Conservation (phyloP, 495 filamentous ascomycete genomes). For the Penicillium manginii region DNA sequence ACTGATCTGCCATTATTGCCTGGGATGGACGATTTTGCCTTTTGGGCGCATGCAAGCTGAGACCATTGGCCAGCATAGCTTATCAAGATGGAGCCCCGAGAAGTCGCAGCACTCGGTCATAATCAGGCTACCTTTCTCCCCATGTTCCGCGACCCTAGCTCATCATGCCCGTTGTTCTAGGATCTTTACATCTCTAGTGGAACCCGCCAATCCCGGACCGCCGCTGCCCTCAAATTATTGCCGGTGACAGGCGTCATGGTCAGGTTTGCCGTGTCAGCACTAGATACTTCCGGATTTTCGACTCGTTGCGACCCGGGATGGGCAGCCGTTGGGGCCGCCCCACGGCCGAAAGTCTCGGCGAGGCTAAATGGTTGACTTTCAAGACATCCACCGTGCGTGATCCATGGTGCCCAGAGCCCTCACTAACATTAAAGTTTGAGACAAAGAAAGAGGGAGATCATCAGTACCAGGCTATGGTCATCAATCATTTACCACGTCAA, state of each 20-base stretch:
- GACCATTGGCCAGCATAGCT: constrained; percentile 16
- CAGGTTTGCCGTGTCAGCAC: constrained; percentile 9
- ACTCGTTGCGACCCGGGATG: constrained; percentile 5
- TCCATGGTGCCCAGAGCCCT: constrained; percentile 11
- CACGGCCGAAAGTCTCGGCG: constrained; percentile 3
- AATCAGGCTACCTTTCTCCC: constrained; percentile 16
- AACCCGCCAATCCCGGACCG: not conserved
- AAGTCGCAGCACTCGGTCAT: constrained; percentile 11
- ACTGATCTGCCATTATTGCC: constrained; percentile 6
- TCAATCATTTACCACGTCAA: not conserved
- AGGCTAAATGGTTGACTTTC: not conserved
- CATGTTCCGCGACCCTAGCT: constrained; percentile 17
- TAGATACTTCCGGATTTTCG: not conserved
- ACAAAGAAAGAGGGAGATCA: constrained; percentile 10
- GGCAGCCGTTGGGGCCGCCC: constrained; percentile 10
- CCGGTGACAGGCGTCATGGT: constrained; percentile 3
- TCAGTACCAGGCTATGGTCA: not conserved
- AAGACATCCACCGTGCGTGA: constrained; percentile 7
- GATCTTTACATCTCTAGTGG: constrained; percentile 20
- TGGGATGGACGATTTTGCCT: constrained; percentile 9
- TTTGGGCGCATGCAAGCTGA: constrained; percentile 7
- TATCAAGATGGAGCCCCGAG: constrained; percentile 9
- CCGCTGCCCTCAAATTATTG: constrained; percentile 4
- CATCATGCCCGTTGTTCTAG: constrained; percentile 30
- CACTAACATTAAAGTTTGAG: constrained; percentile 18